Percentiles rank a stretch among this genome's conserved stretches.
These are phyloP conservation scores for Geosmithia morbida DNA, from an alignment of 2,329 filamentous ascomycete genomes.

Conservation along the genomic window DNA sequence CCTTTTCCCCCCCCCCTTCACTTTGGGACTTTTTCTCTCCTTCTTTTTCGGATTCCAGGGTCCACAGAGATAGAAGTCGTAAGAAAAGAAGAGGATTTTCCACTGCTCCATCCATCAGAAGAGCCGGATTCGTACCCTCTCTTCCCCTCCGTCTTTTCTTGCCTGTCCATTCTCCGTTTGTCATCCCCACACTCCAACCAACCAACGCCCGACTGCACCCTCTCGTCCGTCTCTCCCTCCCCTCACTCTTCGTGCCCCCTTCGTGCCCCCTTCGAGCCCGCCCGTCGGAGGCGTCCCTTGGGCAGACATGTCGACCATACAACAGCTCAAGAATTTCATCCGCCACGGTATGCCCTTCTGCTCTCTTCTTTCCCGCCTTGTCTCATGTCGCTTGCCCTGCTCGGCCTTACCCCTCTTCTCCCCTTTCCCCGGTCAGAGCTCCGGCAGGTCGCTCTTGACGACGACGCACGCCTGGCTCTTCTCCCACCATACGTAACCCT, in stretches of 20 bases:
- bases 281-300: conserved; percentile 7
- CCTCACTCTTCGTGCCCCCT: neutral
- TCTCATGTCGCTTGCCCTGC: too few relatives aligned
- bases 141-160: neutral
- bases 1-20: too few relatives aligned
- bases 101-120: neutral
- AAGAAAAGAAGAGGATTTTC: too few relatives aligned
- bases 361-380: too few relatives aligned
- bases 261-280: neutral
- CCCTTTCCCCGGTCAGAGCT: too few relatives aligned
- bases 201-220: too few relatives aligned
- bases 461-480: too few relatives aligned
- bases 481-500: neutral
- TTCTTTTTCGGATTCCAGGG: neutral
- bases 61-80: neutral
- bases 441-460: too few relatives aligned
- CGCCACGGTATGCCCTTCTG: conserved; percentile 52
- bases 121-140: neutral
- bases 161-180: neutral
- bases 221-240: neutral
- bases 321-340: conserved; percentile 97
- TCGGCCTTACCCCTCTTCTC: too few relatives aligned
- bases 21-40: neutral
- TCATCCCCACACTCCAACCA: too few relatives aligned
- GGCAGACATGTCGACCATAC: conserved; percentile 54